Percentiles rank a stretch among this genome's conserved stretches.
These are phyloP conservation scores for Herpetomonas samuelpessoai DNA, from an alignment of 208 protist genomes.

Conservation along the genomic window DNA sequence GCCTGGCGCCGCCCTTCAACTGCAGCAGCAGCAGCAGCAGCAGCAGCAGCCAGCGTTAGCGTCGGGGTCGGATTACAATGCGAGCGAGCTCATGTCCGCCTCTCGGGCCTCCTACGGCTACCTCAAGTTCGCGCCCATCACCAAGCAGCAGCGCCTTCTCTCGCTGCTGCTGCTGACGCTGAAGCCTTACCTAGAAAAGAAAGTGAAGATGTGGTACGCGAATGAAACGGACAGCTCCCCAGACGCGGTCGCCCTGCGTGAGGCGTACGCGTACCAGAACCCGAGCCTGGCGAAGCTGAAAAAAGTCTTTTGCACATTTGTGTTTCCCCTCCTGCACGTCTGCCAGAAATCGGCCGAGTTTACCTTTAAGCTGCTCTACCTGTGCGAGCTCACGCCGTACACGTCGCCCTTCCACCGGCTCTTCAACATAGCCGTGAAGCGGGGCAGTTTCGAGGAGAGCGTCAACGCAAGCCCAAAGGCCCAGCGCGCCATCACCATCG, in stretches of 20 bases:
- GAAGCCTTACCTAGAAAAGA: slow-evolving; percentile 56
- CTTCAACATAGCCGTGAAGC: slow-evolving; percentile 38
- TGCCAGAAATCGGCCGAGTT: slow-evolving; percentile 11
- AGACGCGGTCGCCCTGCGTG: slow-evolving; percentile 45
- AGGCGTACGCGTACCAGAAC: slow-evolving; percentile 37
- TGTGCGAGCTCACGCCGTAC: slow-evolving; percentile 41
- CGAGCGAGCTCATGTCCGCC: slow-evolving; percentile 35
- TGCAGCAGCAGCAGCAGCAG: background rate
- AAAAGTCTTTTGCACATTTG: slow-evolving; percentile 27
- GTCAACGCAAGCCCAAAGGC: slow-evolving; percentile 29
- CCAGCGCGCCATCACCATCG: slow-evolving; percentile 42
- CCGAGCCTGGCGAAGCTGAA: slow-evolving; percentile 36
- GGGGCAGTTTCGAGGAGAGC: slow-evolving; percentile 42
- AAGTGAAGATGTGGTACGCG: slow-evolving; percentile 44
- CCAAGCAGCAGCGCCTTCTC: slow-evolving; percentile 27
- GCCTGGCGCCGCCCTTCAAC: background rate
- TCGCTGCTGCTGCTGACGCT: slow-evolving; percentile 60
- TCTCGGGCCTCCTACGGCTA: slow-evolving; percentile 61
- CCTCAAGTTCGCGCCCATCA: slow-evolving; percentile 52
- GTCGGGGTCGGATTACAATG: slow-evolving; percentile 18
- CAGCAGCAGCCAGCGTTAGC: background rate
- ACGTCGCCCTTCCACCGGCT: slow-evolving; percentile 27
- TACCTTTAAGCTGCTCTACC: slow-evolving; percentile 28
- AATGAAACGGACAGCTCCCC: slow-evolving; percentile 34
- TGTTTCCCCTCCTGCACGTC: slow-evolving; percentile 28